Base-by-base conservation (phyloP, 805 yeast genomes). In the Pichia nakasei region DNA sequence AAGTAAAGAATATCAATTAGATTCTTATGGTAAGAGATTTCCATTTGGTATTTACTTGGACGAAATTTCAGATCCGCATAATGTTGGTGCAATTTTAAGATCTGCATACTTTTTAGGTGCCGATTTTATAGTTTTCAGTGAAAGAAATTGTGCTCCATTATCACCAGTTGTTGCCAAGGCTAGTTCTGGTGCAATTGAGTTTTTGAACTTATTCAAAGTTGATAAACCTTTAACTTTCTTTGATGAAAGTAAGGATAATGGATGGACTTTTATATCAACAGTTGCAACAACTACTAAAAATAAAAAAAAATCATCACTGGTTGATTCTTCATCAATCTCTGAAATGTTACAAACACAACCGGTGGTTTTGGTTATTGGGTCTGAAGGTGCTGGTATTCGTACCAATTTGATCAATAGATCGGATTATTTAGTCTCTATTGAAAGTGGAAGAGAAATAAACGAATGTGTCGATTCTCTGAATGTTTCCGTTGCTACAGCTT, bases 401-500 rank as follows among this genome's bases (percentile, higher is more conserved):
- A 81, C 81, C 8, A 73, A 77, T 38, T 55, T 88, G 51, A 66
- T 76, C 48, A 64, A 76, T 42, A 66, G 76, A 52, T 75, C 85
- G 41, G 84, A 82, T 44, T 68, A 54, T 48, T 58, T 73, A 40
- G 74, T 73, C 15, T 66, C 68, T 1, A 56, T 75, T 38, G 63
- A 59, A 9, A 50, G 56, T 37, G 49, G 45, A 26, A 53, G 63
- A 40, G 49, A 41, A 2, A 37, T 57, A 12, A 64, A 61, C 48
- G 53, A 47, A 3, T 56, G 64, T 34, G 80, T 88, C 33, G 96
- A 87, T 57, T 84, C 95, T 26, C 66, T 88, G 55, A 88, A 88
- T 57, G 97, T 86, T 27, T 85, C 93, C 57, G 96, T 88, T 9
- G 96, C 97, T 1, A 74, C 89, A 1, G 93, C 89, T 1, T 56